Evolutionary conservation across 1,139 yeast species (phyloP), one percentile per base, ranked within the genome.

Genomic region (Sugiyamaella neomexicana): DNA sequence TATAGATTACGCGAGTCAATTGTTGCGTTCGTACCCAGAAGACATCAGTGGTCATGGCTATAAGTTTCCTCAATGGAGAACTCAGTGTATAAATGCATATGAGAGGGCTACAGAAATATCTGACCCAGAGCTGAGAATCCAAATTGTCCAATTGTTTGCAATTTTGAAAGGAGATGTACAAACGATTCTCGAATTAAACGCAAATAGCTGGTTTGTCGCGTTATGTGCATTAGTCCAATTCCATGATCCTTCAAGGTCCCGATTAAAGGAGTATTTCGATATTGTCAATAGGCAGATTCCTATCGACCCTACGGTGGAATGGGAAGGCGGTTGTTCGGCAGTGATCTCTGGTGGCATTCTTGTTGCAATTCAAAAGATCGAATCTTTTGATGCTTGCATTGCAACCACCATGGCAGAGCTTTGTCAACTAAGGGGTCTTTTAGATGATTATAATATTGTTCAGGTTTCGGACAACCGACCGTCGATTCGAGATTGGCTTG

Each of bases 281-380:
- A 38, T 65, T 5, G 70, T 75, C 1, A 57, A 67, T 2, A 65
- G 69, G 27, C 70, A 71, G 23, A 68, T 70, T 49, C 72, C 75
- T 2, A 67, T 75, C 34, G 72, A 77, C 67, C 60, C 72, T 47
- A 66, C 78, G 4, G 68, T 70, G 60, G 62, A 71, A 63, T 74
- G 95, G 86, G 85, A 87, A 65, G 69, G 76, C n/a, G 75, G 84
- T 1, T 85, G 89, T 62, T 67, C 79, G 16, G 80, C 85, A 60
- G 74, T 86, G 9, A 72, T 89, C 52, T 78, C 79, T 44, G 85
- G 81, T 5, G 81, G 82, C 51, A 78, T 78, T 57, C 72, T 87
- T 47, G 78, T 80, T 39, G 86, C 83, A 4, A 72, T 89, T 52
- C 80, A 84, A 50, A 76, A 80, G 2, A 69, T 88, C 27, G 87